phyloP scores from a whole-genome alignment of 768 basidiomycete species.

The Galerina marginata region DNA sequence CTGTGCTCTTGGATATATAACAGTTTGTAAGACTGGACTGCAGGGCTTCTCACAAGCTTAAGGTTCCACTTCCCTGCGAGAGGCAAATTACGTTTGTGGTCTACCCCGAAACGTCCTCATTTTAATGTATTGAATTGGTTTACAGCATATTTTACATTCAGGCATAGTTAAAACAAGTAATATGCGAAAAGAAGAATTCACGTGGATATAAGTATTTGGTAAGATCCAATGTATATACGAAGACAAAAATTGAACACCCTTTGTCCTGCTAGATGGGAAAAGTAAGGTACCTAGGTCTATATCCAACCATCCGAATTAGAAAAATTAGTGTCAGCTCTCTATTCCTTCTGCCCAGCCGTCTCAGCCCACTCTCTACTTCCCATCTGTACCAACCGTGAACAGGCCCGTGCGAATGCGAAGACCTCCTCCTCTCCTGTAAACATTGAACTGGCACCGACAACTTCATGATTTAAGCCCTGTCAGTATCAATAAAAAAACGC shows the following conservation, averaged over 20 bases:
- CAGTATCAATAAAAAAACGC: background rate
- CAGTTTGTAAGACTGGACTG: too few relatives aligned
- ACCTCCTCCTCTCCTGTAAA: slow-evolving; percentile 97
- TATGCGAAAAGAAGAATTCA: too few relatives aligned
- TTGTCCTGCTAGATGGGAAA: background rate
- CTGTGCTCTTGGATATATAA: too few relatives aligned
- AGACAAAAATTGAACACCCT: too few relatives aligned
- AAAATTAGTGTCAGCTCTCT: background rate
- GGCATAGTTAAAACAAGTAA: too few relatives aligned
- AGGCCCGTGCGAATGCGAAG: slow-evolving; percentile 96
- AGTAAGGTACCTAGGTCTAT: background rate
- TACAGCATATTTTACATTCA: too few relatives aligned
- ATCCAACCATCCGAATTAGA: background rate
- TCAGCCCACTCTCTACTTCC: slow-evolving; percentile 87
- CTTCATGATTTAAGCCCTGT: slow-evolving; percentile 79
- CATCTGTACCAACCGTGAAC: slow-evolving; percentile 87
- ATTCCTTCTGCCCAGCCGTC: slow-evolving; percentile 43
- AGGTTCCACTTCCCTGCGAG: too few relatives aligned
- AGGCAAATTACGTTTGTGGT: too few relatives aligned
- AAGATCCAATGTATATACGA: background rate
- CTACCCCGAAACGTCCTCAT: too few relatives aligned
- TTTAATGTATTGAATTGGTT: too few relatives aligned
- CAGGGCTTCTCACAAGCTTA: too few relatives aligned
- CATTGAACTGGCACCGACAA: slow-evolving; percentile 84
- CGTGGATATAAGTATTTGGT: background rate